phyloP scores from a whole-genome alignment of 169 alveolate species.

The Cryptosporidium tyzzeri region DNA sequence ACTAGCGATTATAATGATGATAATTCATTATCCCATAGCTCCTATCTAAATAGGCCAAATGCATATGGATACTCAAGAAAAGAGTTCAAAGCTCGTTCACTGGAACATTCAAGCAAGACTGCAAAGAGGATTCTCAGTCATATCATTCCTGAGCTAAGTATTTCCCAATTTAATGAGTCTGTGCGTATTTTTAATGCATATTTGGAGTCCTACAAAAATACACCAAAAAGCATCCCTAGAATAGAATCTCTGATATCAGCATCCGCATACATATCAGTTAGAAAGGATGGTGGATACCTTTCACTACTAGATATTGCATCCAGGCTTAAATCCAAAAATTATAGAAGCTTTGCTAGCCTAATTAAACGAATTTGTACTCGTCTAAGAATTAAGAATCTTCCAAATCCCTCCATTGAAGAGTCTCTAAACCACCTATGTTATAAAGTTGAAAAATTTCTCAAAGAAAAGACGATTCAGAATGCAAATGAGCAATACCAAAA shows the following conservation, averaged over 20 bases:
- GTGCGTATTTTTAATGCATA: slow-evolving; percentile 27
- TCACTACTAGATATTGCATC: slow-evolving; percentile 26
- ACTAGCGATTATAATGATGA: slow-evolving; percentile 1
- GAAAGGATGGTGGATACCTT: slow-evolving; percentile 51
- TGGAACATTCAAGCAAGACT: slow-evolving; percentile 10
- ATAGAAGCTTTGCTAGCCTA: slow-evolving; percentile 47
- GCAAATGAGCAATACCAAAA: background rate
- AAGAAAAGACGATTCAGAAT: background rate
- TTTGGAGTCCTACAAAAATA: slow-evolving; percentile 18
- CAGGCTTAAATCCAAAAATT: slow-evolving; percentile 10
- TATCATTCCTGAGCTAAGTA: slow-evolving; percentile 34
- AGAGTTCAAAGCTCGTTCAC: slow-evolving; percentile 31
- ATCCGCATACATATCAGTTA: slow-evolving; percentile 39
- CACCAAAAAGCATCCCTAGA: background rate
- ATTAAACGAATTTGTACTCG: slow-evolving; percentile 23
- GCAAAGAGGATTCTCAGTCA: slow-evolving; percentile 20
- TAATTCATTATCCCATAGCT: background rate
- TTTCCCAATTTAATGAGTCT: slow-evolving; percentile 34
- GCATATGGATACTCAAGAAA: slow-evolving; percentile 30
- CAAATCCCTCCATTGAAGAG: slow-evolving; percentile 22
- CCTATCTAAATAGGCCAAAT: slow-evolving; percentile 27
- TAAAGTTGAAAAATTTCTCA: slow-evolving; percentile 16
- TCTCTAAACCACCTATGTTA: slow-evolving; percentile 4
- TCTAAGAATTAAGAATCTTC: slow-evolving; percentile 29
- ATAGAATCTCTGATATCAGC: slow-evolving; percentile 32